phyloP scores from a whole-genome alignment of 805 yeast genomes.

The Yarrowia divulgata region DNA sequence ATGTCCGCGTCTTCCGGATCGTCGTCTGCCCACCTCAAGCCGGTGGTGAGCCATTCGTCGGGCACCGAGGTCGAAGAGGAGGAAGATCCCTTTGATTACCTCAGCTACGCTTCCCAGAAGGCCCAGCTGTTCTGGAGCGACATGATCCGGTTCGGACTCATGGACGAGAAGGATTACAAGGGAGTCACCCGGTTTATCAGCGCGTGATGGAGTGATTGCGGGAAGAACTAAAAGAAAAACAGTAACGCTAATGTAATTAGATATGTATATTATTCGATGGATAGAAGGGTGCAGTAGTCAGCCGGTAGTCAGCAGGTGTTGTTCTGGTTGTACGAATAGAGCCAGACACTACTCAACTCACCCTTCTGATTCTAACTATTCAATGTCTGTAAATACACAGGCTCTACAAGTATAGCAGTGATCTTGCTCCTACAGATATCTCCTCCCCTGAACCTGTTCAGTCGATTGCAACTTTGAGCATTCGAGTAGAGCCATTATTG shows the following conservation, averaged over 20 bases:
- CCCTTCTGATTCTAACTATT: too few species aligned
- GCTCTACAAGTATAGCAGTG: too few species aligned
- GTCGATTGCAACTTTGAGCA: too few species aligned
- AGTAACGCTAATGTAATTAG: constrained; percentile 10
- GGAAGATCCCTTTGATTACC: constrained; percentile 77
- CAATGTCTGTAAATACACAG: too few species aligned
- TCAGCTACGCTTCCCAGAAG: constrained; percentile 78
- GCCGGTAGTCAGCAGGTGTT: too few species aligned
- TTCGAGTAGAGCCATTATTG: too few species aligned
- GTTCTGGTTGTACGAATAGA: too few species aligned
- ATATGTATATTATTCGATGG: neutral
- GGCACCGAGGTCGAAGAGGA: constrained; percentile 51
- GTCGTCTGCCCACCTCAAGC: constrained; percentile 21
- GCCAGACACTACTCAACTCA: too few species aligned
- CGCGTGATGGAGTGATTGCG: neutral
- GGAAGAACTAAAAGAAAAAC: constrained; percentile 1
- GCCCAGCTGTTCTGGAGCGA: constrained; percentile 78
- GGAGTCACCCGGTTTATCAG: constrained; percentile 42
- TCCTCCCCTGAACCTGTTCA: too few species aligned
- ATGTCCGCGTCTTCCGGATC: constrained; percentile 51
- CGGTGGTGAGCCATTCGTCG: constrained; percentile 43
- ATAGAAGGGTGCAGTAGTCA: neutral
- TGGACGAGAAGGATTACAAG: constrained; percentile 51
- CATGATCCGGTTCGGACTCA: constrained; percentile 64
- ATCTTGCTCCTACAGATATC: too few species aligned